Conservation (phyloP, 371 early-diverging fungal species). For the Phascolomyces articulosus region DNA sequence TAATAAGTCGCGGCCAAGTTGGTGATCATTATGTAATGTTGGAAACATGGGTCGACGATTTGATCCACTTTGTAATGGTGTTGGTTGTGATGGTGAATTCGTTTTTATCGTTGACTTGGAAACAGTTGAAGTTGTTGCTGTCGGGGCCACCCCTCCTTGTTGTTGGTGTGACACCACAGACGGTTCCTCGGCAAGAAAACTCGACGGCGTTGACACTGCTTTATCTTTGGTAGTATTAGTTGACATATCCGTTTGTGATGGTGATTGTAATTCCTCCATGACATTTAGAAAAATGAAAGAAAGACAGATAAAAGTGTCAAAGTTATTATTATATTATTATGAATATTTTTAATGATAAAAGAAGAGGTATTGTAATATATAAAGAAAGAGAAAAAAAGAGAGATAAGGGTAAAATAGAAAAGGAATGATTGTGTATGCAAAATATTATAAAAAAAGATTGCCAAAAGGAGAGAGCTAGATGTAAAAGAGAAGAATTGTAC, state of each 20-base stretch:
- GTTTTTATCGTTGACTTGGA: background rate
- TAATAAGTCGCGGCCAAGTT: conserved; percentile 21
- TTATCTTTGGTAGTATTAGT: too few relatives aligned
- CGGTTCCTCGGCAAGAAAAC: background rate
- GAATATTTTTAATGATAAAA: too few relatives aligned
- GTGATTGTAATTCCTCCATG: background rate
- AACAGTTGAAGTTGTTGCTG: background rate
- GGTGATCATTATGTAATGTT: conserved; percentile 28
- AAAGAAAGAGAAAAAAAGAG: background rate
- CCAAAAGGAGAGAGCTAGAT: background rate
- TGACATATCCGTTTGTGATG: background rate
- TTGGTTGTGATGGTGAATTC: background rate
- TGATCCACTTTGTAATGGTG: background rate
- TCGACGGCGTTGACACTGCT: too few relatives aligned
- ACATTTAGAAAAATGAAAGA: background rate
- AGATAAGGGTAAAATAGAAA: background rate
- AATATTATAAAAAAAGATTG: background rate
- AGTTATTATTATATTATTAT: too few relatives aligned
- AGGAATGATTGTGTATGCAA: conserved; percentile 1
- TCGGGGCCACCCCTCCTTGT: background rate
- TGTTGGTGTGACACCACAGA: background rate
- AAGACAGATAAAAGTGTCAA: background rate
- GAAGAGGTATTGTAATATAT: too few relatives aligned
- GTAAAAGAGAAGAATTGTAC: background rate
- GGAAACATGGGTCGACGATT: conserved; percentile 21